Base-by-base conservation (phyloP, 257 asterid species). In the Penstemon eatonii region DNA sequence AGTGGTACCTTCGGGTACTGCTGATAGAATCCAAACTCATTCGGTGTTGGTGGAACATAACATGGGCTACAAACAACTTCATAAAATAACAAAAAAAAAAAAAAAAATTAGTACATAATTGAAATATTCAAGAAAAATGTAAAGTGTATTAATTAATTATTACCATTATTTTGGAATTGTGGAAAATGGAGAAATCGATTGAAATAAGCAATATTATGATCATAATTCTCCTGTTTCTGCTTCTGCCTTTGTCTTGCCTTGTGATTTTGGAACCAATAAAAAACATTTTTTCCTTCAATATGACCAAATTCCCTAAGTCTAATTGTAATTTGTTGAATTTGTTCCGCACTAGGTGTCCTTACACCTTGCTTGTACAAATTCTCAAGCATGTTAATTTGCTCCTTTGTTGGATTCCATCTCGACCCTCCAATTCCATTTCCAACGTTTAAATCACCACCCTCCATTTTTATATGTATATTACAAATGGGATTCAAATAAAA, bases 231-330 rank as follows among this genome's bases (percentile, higher is more conserved):
- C 43, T 87, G 94, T 66, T 87, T 89, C 73, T 82, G 96, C 78
- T 92, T 92, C 95, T 92, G 98, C 43, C 96, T 84, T 40, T 89
- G 98, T 66, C 98, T 77, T 1, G 98, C 95, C 77, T 92, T 92
- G 15, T 92, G 98, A 44, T 91, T 89, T 67, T 91, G 98, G 65
- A 91, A 91, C 97, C 97, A 91, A 56, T 91, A 91, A 49, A 91
- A 91, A 15, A 91, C 98, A 65, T 91, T 91, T 67, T 91, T 87
- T 38, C 96, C 96, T 57, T 92, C 98, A 8, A 92, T 86, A 71
- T 84, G 95, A 3, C 96, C 98, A 63, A 73, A 87, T 5, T 82
- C 88, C 66, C 79, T 73, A 0, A 92, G 80, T 73, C 87, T 66
- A 5, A 41, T 43, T 5, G 96, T 87, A 5, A 92, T 89, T 73